phyloP scores from a whole-genome alignment of 192 early-diverging fungal species.

The Coemansia sp. region DNA sequence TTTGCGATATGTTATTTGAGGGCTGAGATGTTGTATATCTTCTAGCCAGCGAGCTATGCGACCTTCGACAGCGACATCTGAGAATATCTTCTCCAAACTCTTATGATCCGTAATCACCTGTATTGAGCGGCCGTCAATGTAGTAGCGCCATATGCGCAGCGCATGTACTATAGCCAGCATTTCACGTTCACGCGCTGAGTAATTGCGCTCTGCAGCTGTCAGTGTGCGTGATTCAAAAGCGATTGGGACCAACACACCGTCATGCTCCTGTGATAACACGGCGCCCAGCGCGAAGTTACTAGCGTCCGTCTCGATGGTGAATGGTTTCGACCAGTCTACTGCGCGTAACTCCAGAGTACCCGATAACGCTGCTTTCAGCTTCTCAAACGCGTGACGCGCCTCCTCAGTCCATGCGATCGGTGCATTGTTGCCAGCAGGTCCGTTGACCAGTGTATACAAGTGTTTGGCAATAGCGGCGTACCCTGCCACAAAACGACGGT shows the following conservation, averaged over 20 bases:
- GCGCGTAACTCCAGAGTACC: background rate
- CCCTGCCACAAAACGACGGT: too few relatives aligned
- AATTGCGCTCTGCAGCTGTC: constrained; percentile 2
- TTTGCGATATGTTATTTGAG: too few relatives aligned
- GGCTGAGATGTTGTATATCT: too few relatives aligned
- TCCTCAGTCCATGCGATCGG: background rate
- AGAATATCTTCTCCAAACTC: constrained; percentile 4
- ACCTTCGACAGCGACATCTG: too few relatives aligned
- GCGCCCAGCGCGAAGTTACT: constrained; percentile 9
- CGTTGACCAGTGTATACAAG: background rate
- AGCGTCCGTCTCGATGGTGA: constrained; percentile 12
- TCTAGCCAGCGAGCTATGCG: too few relatives aligned
- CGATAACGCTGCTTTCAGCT: background rate
- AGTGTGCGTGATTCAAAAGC: constrained; percentile 19
- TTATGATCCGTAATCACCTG: constrained; percentile 6
- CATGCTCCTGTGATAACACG: constrained; percentile 15
- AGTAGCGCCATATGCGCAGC: constrained; percentile 7
- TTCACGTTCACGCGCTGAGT: constrained; percentile 11
- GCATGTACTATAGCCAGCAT: constrained; percentile 1
- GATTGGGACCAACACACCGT: constrained; percentile 9
- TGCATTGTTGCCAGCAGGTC: background rate
- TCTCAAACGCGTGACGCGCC: background rate
- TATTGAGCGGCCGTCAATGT: background rate
- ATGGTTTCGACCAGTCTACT: background rate
- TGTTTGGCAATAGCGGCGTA: background rate